phyloP scores from a whole-genome alignment of 1,284 basidiomycete species.

The Amylostereum chailletii region DNA sequence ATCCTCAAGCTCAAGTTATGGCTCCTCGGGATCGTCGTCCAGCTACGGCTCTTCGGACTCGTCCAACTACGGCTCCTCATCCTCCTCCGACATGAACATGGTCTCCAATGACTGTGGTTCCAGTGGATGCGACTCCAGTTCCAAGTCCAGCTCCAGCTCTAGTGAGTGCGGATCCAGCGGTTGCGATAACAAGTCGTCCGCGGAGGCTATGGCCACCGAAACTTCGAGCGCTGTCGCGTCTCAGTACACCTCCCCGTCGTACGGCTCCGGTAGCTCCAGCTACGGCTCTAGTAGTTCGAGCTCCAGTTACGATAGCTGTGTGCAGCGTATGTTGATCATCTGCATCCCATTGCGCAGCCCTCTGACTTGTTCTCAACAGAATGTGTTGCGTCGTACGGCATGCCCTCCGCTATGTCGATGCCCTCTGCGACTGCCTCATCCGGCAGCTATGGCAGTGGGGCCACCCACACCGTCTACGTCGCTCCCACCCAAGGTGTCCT shows the following conservation, averaged over 20 bases:
- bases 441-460: conserved; percentile 36
- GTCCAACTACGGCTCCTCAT: conserved; percentile 4
- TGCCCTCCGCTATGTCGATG: conserved; percentile 30
- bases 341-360: neutral
- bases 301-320: conserved; percentile 57
- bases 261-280: conserved; percentile 58
- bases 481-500: conserved; percentile 68
- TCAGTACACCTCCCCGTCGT: conserved; percentile 21
- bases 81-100: conserved; percentile 1
- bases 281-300: conserved; percentile 31
- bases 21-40: neutral
- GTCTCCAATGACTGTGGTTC: neutral
- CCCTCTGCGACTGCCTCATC: conserved; percentile 28
- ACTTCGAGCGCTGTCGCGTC: conserved; percentile 16
- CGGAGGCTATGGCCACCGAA: conserved; percentile 17
- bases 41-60: neutral
- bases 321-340: conserved; percentile 44
- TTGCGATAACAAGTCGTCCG: neutral
- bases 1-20: too few species aligned
- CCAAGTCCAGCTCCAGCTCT: conserved; percentile 9
- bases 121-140: neutral
- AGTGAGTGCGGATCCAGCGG: conserved; percentile 14
- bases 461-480: conserved; percentile 66
- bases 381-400: conserved; percentile 53
- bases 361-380: conserved; percentile 27